Conservation (phyloP, 75 land plant genomes). For the Picea glauca region DNA sequence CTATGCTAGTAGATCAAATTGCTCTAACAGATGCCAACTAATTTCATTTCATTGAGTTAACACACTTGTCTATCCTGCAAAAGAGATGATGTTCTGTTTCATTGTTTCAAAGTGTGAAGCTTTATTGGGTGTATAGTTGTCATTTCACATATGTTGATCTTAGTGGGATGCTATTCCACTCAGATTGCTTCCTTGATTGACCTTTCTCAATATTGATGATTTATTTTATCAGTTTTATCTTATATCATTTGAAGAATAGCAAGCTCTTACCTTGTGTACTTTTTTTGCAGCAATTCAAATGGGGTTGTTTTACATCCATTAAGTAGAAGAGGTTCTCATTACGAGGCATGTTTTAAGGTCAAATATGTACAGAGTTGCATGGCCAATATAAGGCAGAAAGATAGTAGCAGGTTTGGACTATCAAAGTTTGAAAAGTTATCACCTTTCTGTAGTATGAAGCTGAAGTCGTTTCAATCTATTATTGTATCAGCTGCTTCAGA, state of each 20-base stretch:
- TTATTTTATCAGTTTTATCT: background rate
- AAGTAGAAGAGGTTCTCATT: background rate
- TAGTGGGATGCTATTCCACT: background rate
- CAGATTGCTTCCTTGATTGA: too few relatives aligned
- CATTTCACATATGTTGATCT: background rate
- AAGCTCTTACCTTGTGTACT: background rate
- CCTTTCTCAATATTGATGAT: background rate
- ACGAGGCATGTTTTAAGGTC: constrained; percentile 4
- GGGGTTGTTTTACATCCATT: constrained; percentile 8
- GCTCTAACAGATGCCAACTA: background rate
- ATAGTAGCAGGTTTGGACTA: background rate
- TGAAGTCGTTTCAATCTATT: background rate
- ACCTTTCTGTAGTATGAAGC: background rate
- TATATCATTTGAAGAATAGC: background rate
- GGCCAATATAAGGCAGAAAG: background rate
- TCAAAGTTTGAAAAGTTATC: too few relatives aligned
- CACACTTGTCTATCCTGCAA: background rate
- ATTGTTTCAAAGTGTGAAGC: constrained; percentile 2
- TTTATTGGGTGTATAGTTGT: background rate
- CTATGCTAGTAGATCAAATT: background rate
- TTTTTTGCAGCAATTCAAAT: constrained; percentile 9
- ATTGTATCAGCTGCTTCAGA: constrained; percentile 37
- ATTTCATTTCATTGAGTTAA: background rate
- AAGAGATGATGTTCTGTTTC: background rate
- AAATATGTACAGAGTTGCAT: constrained; percentile 2